Evolutionary conservation across 2,329 filamentous ascomycete species (phyloP).

Genomic region (Monosporascus cannonballus): DNA sequence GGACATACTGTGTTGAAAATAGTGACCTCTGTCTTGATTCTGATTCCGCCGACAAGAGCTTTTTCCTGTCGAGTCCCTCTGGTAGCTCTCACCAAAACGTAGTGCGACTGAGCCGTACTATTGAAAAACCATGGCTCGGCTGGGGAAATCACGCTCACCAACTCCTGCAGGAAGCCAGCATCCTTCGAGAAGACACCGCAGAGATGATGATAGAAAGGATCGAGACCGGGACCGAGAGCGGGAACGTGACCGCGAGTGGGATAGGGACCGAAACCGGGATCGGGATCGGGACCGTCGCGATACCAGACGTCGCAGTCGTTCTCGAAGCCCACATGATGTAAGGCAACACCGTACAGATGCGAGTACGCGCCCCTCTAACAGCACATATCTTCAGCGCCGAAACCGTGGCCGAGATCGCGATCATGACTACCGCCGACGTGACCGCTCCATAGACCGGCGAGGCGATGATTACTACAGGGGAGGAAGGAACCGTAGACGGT

Average conservation of each 20-base stretch:
- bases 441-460: conserved; percentile 62
- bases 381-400: conserved; percentile 42
- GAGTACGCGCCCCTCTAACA: conserved; percentile 33
- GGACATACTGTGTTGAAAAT: conserved; percentile 5
- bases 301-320: conserved; percentile 46
- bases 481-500: conserved; percentile 60
- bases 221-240: conserved; percentile 42
- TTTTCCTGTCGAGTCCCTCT: conserved; percentile 21
- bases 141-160: conserved; percentile 76
- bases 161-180: conserved; percentile 84
- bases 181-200: conserved; percentile 62
- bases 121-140: conserved; percentile 48
- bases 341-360: conserved; percentile 28
- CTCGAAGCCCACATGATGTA: conserved; percentile 57
- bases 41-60: conserved; percentile 17
- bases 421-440: conserved; percentile 59
- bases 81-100: conserved; percentile 29
- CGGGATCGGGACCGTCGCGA: conserved; percentile 40
- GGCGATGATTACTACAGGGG: conserved; percentile 52
- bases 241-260: conserved; percentile 21
- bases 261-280: conserved; percentile 21
- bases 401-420: conserved; percentile 47
- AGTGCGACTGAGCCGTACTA: conserved; percentile 30
- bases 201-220: conserved; percentile 54
- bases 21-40: conserved; percentile 13